Evolutionary conservation across 805 yeast genomes (phyloP), one percentile per base, ranked within the genome.

Genomic region (Isabelozyma heimii): DNA sequence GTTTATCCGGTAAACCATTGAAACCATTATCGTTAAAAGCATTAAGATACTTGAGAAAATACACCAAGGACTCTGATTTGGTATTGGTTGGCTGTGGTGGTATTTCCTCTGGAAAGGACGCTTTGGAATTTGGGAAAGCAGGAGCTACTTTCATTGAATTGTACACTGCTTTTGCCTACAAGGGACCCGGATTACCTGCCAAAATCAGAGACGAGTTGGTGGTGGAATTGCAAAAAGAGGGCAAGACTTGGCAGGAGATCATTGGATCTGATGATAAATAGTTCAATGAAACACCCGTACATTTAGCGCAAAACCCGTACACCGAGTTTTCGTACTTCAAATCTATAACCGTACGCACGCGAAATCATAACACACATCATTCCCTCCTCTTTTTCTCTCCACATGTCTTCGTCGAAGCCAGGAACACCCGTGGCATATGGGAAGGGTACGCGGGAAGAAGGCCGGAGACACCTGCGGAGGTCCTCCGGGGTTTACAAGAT

Each of bases 71-170:
- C 52, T 79, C 87, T 1, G 77, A 82, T 46, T 67, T 91, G 54
- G 87, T 91, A 2, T 76, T 92, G 40, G 80, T 92, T 55, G 98
- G 98, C 33, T 91, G 97, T 69, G 98, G 98, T 49, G 98, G 98
- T 55, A 90, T 92, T 56, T 75, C 86, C n/a, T 70, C 76, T 20
- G 98, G 97, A 48, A 76, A 83, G 54, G 98, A 92, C 63, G 97
- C 91, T 0, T 72, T 91, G 44, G 97, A 91, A 56, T 92, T 85
- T 67, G 97, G 94, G 33, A 83, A 82, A 60, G 96, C 97, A 1
- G 98, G 98, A 49, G 98, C 98, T 12, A 79, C 87, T n/a, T 88
- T 84, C 63, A 83, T 92, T 44, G 88, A 92, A 67, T 66, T 91
- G 47, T 90, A 91, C 72, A 91, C 98, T 2, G 83, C 95, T 1